A percentile compares a stretch with the other conserved stretches of the same genome.
Conservation (phyloP, 2,329 filamentous ascomycete species). For the Sphaerostilbella broomeana region DNA sequence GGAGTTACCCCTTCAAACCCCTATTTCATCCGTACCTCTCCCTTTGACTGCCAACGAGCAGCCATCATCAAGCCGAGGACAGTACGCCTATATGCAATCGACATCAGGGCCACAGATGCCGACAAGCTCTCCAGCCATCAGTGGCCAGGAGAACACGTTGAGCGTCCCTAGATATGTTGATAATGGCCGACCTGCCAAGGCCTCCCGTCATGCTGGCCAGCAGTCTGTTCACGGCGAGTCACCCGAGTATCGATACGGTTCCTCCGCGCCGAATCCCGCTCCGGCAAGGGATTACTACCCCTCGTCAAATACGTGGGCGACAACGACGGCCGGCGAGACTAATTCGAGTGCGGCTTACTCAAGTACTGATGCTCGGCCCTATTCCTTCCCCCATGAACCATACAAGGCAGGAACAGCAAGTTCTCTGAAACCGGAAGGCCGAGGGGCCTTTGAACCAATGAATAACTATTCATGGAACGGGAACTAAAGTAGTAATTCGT, state of each 20-base stretch:
- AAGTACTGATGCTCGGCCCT: conserved; percentile 40
- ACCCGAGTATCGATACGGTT: conserved; percentile 52
- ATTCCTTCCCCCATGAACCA: conserved; percentile 41
- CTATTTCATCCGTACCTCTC: conserved; percentile 49
- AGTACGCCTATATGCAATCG: conserved; percentile 49
- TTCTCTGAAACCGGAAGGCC: conserved; percentile 29
- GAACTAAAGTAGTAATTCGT: conserved; percentile 33
- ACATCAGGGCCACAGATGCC: conserved; percentile 46
- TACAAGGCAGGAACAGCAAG: conserved; percentile 33
- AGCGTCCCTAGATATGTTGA: conserved; percentile 54
- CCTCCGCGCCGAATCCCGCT: conserved; percentile 25
- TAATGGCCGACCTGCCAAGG: conserved; percentile 50
- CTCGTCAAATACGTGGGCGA: conserved; percentile 45
- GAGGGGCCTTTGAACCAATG: conserved; percentile 43
- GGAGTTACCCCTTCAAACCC: conserved; percentile 47
- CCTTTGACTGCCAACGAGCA: conserved; percentile 44
- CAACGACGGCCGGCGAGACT: conserved; percentile 42
- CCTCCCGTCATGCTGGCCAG: conserved; percentile 47
- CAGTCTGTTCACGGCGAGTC: conserved; percentile 48
- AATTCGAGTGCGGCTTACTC: conserved; percentile 40
- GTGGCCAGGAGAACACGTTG: conserved; percentile 38
- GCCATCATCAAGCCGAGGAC: conserved; percentile 40
- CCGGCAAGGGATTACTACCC: conserved; percentile 48
- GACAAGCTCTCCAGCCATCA: conserved; percentile 30
- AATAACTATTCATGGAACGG: conserved; percentile 54